Percentiles rank a stretch among this genome's conserved stretches.
These are phyloP conservation scores for Bertia moriformis DNA, from an alignment of 2,329 filamentous ascomycete genomes.

Conservation along the genomic window DNA sequence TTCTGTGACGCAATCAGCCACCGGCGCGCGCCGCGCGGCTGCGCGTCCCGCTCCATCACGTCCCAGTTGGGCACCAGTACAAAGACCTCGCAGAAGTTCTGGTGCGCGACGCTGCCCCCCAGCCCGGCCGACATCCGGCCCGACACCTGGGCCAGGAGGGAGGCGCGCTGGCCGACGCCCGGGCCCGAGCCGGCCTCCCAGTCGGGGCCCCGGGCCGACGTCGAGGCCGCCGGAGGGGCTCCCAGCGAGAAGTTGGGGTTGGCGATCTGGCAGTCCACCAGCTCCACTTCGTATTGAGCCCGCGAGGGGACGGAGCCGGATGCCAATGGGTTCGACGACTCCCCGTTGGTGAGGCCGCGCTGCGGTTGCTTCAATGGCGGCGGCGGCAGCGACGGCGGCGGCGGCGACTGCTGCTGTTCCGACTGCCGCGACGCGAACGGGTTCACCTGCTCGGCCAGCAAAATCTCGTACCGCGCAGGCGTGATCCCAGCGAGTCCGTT, in stretches of 20 bases:
- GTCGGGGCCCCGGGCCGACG: conserved; percentile 11
- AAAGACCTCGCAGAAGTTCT: conserved; percentile 67
- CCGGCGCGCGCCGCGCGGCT: conserved; percentile 33
- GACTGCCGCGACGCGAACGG: conserved; percentile 1
- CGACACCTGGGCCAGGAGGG: conserved; percentile 47
- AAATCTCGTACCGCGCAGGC: conserved; percentile 49
- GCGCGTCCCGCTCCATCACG: conserved; percentile 33
- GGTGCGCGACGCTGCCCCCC: conserved; percentile 43
- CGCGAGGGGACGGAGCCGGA: too few relatives aligned
- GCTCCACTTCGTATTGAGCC: conserved; percentile 59
- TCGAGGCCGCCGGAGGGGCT: conserved; percentile 28
- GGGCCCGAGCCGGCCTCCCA: conserved; percentile 45
- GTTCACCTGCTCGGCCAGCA: conserved; percentile 51
- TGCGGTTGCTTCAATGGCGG: background rate
- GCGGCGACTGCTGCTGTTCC: background rate
- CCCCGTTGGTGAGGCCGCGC: conserved; percentile 1
- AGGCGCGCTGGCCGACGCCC: conserved; percentile 28
- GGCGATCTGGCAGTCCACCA: conserved; percentile 63
- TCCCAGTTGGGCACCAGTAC: conserved; percentile 68
- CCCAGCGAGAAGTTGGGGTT: conserved; percentile 51
- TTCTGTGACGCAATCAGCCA: conserved; percentile 63
- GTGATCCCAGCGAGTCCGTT: conserved; percentile 35
- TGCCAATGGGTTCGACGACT: background rate
- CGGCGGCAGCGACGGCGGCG: too few relatives aligned
- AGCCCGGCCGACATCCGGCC: conserved; percentile 59